phyloP scores from a whole-genome alignment of 2,329 filamentous ascomycete species.

The Cladobotryum protrusum region DNA sequence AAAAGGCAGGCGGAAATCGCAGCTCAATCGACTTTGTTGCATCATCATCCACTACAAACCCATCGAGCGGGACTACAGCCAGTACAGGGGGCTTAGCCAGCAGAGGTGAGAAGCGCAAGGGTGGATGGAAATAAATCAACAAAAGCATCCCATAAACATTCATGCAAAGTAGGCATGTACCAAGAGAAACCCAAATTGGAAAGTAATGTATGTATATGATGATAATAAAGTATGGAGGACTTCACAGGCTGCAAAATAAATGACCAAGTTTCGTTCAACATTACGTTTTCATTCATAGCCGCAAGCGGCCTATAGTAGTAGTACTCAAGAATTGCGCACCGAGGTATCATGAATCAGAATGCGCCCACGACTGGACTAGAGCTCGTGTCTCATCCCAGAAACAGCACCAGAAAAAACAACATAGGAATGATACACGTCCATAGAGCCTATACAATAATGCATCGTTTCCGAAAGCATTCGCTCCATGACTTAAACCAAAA shows the following conservation, averaged over 20 bases:
- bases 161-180: too few species aligned
- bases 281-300: constrained; percentile 13
- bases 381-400: constrained; percentile 6
- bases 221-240: too few species aligned
- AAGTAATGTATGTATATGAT: too few species aligned
- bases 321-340: constrained; percentile 16
- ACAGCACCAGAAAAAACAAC: constrained; percentile 6
- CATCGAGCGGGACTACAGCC: constrained; percentile 16
- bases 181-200: too few species aligned
- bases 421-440: constrained; percentile 5
- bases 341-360: constrained; percentile 28
- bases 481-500: neutral
- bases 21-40: constrained; percentile 46
- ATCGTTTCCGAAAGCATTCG: too few species aligned
- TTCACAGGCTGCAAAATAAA: too few species aligned
- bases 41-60: constrained; percentile 17
- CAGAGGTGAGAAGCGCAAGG: constrained; percentile 28
- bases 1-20: constrained; percentile 35
- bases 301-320: constrained; percentile 2
- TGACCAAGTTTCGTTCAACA: constrained; percentile 8
- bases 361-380: constrained; percentile 15
- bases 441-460: too few species aligned
- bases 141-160: neutral
- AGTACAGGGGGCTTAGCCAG: constrained; percentile 17
- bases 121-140: constrained; percentile 28